Evolutionary conservation across 1,284 basidiomycete genomes (phyloP).

Genomic region (Stereum hirsutum): DNA sequence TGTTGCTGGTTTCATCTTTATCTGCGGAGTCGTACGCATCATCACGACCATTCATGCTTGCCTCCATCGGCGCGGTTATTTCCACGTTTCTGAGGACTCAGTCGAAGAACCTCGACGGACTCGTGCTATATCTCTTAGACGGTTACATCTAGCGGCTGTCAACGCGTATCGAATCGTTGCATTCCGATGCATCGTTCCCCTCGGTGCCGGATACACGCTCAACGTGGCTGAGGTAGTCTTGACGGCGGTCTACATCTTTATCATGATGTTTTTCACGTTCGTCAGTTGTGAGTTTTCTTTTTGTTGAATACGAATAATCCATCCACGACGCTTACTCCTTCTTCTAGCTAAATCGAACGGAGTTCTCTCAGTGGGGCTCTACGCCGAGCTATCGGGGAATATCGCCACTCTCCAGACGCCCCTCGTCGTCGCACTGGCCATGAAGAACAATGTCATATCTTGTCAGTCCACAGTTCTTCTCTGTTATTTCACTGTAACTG

Average conservation of each 20-base stretch:
- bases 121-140: slow-evolving; percentile 15
- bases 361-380: slow-evolving; percentile 28
- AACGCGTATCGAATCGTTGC: slow-evolving; percentile 38
- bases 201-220: slow-evolving; percentile 32
- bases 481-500: neutral
- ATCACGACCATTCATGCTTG: too few relatives aligned
- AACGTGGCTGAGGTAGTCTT: slow-evolving; percentile 39
- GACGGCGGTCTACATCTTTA: slow-evolving; percentile 33
- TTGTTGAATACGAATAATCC: neutral
- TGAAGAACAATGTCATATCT: slow-evolving; percentile 55
- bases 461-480: slow-evolving; percentile 25
- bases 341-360: slow-evolving; percentile 25
- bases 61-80: too few relatives aligned
- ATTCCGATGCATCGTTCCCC: slow-evolving; percentile 38
- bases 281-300: slow-evolving; percentile 31
- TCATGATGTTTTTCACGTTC: slow-evolving; percentile 39
- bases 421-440: slow-evolving; percentile 50
- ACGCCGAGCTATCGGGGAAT: slow-evolving; percentile 37
- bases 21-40: slow-evolving; percentile 30
- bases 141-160: slow-evolving; percentile 26
- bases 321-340: slow-evolving; percentile 27
- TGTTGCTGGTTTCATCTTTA: slow-evolving; percentile 30
- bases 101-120: neutral
- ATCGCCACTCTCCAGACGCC: slow-evolving; percentile 49
- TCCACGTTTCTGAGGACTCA: slow-evolving; percentile 3